Percentiles rank a stretch among this genome's conserved stretches.
Conservation (phyloP, 441 rosid species). For the Rhodomyrtus psidioides region DNA sequence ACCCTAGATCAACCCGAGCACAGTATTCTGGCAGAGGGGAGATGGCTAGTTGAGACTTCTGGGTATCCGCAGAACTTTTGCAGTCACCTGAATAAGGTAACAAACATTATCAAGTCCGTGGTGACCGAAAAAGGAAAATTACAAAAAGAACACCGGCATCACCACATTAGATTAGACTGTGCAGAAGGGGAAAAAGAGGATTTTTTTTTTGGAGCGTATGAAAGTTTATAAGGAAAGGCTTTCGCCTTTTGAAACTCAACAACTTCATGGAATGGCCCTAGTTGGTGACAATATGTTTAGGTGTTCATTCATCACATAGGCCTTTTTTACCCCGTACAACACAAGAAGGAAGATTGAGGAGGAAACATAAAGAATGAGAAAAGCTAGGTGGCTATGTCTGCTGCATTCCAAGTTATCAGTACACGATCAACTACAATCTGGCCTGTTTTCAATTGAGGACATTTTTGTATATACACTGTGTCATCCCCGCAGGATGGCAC, state of each 20-base stretch:
- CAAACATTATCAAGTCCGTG: neutral
- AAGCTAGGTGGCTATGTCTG: neutral
- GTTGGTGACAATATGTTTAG: neutral
- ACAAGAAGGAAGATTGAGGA: neutral
- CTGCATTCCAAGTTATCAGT: neutral
- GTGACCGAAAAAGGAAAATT: neutral
- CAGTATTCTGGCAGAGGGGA: slow-evolving; percentile 39
- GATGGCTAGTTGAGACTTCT: slow-evolving; percentile 36
- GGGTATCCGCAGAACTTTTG: slow-evolving; percentile 39
- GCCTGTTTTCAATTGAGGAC: neutral
- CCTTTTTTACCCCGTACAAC: neutral
- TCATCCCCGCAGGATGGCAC: neutral
- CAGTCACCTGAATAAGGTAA: slow-evolving; percentile 37
- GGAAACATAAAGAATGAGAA: neutral
- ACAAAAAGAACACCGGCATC: neutral
- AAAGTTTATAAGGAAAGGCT: neutral
- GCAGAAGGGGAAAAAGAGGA: neutral
- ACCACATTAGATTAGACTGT: neutral
- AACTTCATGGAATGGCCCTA: neutral
- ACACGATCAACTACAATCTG: neutral
- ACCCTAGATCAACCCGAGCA: slow-evolving; percentile 47
- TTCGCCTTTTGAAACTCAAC: neutral
- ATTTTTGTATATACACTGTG: neutral
- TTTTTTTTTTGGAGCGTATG: neutral
- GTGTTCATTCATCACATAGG: neutral